Evolutionary conservation across 2,329 filamentous ascomycete species (phyloP), one percentile per base, ranked within the genome.

Genomic region (Trichoderma cornu-damae): DNA sequence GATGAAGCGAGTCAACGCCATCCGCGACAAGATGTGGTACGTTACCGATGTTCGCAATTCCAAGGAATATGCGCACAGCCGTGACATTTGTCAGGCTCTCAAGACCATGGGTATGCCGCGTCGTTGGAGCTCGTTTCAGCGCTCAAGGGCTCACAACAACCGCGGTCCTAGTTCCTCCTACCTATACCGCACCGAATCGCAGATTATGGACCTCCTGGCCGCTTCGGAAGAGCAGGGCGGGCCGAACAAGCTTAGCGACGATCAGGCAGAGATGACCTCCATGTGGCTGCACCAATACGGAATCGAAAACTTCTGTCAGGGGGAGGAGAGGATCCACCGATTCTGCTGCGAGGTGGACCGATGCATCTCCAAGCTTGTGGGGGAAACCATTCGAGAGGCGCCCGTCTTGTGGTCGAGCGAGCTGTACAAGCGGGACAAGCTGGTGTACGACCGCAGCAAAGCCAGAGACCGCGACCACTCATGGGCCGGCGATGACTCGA

Each of bases 1-100:
- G 82, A 88, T 90, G 79, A 79, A 79, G 59, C 83, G 84, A 4
- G 79, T 94, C 35, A 83, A 86, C 58, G 85, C 87, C 20, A 79
- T 96, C 37, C 84, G 94, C 40, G 89, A 96, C 70, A 97, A 97
- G 77, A 96, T 97, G 89, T 99, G 94, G 94, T 99, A 96, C 69
- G 89, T 94, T 60, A 93, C 89, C 1, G 91, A 96, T 70, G 92
- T 97, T 26, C 87, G 90, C 61, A 92, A 93, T 65, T 96, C 94
- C 3, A 88, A 86, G 48, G 84, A 86, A 8, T 97, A 96, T 66
- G 89, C 94, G 60, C 88, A 95, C 64, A 90, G 90, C 37, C 86
- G 87, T 59, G 90, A 93, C 62, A 87, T 97, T 46, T 89, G 91
- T 5, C 82, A 89, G 59, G 94, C 93, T 4, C 76, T 99, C 49